Base-by-base conservation (phyloP, 352 stramenopile genomes). In the Pythium myriotylum region DNA sequence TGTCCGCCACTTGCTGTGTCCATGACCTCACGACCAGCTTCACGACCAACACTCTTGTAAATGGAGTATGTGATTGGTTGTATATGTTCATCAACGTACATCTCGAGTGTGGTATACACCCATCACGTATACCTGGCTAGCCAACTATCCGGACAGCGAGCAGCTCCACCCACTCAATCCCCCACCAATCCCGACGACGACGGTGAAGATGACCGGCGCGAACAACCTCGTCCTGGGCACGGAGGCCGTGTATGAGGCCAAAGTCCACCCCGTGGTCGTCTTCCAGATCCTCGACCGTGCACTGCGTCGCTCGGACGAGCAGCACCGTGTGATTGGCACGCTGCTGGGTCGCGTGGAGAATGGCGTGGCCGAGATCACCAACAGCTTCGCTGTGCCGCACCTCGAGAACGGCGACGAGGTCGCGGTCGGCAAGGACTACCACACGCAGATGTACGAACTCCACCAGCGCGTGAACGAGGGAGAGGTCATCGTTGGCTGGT, bases 401-500 rank as follows among this genome's bases (percentile, higher is more conserved):
- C 77, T 97, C 27, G 97, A 99, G 79, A 97, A 96, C 66, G 84
- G 88, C 53, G 96, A 98, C 52, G 92, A 99, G 33, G 96, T 99
- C 27, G 96, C 96, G 13, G 97, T 99, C 59, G 96, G 96, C 54
- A 98, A 98, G 78, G 96, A 99, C 75, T 99, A 98, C 72, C 97
- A 99, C 79, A 95, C 96, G 68, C 90, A 98, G 68, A 99, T 99
- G 96, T 89, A 98, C 57, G 84, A 97, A 55, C 88, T 99, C 46
- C 91, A 98, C 74, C 74, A 97, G 61, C 83, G 89, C 56, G 92
- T 98, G 40, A 98, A 99, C 80, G 78, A 92, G 54, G 89, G 85
- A 65, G 96, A 99, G 73, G 80, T 95, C 33, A 86, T 99, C 39
- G 92, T 99, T 12, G 97, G 97, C 59, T 99, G 97, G 97, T 99